Percentiles rank a stretch among this genome's conserved stretches.
Conservation (phyloP, 2,329 filamentous ascomycete genomes). For the Clonostachys sp. region DNA sequence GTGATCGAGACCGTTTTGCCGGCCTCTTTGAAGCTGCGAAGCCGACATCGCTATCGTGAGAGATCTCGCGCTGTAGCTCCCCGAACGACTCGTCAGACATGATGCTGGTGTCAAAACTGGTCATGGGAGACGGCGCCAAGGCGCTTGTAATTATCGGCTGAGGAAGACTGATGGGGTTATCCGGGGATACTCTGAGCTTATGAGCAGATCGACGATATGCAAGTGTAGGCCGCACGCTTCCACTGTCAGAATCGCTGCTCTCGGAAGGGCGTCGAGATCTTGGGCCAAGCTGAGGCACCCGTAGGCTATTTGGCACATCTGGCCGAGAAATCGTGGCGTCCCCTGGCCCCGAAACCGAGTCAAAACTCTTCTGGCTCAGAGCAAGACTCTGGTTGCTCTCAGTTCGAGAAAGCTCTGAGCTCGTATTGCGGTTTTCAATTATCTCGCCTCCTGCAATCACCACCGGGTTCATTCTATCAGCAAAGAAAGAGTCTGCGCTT, state of each 20-base stretch:
- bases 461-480: slow-evolving; percentile 60
- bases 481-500: slow-evolving; percentile 51
- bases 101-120: slow-evolving; percentile 52
- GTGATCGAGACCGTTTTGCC: slow-evolving; percentile 48
- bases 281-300: slow-evolving; percentile 1
- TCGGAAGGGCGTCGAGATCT: slow-evolving; percentile 44
- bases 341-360: slow-evolving; percentile 26
- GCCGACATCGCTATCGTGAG: slow-evolving; percentile 18
- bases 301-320: slow-evolving; percentile 4
- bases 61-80: slow-evolving; percentile 29
- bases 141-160: slow-evolving; percentile 45
- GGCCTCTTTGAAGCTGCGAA: slow-evolving; percentile 44
- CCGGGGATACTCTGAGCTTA: slow-evolving; percentile 37
- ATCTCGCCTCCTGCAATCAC: slow-evolving; percentile 61
- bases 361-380: slow-evolving; percentile 32
- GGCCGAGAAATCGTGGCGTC: slow-evolving; percentile 1
- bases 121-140: slow-evolving; percentile 41
- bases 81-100: slow-evolving; percentile 51
- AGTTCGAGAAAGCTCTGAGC: slow-evolving; percentile 39
- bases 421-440: slow-evolving; percentile 54
- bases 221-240: slow-evolving; percentile 42
- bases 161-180: slow-evolving; percentile 41
- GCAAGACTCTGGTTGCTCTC: slow-evolving; percentile 45
- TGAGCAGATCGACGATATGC: slow-evolving; percentile 53
- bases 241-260: slow-evolving; percentile 49